Conservation (phyloP, 139 green algal genomes). For the Desmodesmus armatus region DNA sequence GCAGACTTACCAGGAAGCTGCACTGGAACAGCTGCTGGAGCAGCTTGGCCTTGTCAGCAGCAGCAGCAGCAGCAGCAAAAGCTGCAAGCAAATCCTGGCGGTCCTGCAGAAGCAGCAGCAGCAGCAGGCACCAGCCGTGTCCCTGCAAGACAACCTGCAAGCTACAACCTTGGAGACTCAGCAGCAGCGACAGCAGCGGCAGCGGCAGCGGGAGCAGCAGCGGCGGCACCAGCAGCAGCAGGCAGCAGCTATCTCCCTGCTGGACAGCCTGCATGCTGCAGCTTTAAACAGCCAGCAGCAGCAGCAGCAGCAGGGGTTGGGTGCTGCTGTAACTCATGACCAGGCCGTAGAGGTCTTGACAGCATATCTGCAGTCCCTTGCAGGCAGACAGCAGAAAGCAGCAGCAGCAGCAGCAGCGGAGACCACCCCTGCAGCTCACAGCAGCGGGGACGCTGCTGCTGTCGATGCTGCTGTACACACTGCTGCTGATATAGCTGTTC, state of each 20-base stretch:
- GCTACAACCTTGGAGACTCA: too few relatives aligned
- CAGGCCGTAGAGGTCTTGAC: background rate
- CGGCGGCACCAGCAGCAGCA: conserved; percentile 1
- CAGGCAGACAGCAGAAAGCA: background rate
- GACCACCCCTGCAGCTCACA: too few relatives aligned
- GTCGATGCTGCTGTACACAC: background rate
- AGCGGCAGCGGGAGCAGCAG: conserved; percentile 10
- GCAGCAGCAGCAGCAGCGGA: conserved; percentile 4
- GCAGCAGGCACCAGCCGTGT: background rate
- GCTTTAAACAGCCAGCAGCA: background rate
- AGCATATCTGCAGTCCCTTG: background rate
- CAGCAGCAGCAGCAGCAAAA: conserved; percentile 6
- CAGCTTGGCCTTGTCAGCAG: too few relatives aligned
- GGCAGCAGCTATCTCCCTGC: too few relatives aligned
- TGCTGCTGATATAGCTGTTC: background rate
- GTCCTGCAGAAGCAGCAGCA: background rate
- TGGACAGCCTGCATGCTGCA: background rate
- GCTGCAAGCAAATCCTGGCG: background rate
- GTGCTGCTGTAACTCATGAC: background rate
- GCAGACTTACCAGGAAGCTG: background rate
- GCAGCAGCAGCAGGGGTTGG: conserved; percentile 10
- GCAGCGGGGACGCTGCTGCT: background rate
- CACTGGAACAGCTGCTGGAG: background rate
- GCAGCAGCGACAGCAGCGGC: background rate
- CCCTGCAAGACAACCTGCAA: too few relatives aligned